Conservation (phyloP, 2,329 filamentous ascomycete species). For the Beauveria caledonica region DNA sequence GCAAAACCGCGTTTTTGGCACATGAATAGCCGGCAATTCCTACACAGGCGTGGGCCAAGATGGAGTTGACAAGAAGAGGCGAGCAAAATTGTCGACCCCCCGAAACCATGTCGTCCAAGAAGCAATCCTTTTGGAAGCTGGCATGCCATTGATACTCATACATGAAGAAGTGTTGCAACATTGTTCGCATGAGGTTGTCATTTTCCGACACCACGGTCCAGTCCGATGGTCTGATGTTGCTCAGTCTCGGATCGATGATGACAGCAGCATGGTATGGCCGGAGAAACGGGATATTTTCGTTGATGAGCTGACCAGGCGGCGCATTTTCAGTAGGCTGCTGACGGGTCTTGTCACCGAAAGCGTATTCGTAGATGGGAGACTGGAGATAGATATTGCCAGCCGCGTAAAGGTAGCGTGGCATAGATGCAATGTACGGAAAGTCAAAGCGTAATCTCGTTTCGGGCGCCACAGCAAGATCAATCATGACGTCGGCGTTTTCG, state of each 20-base stretch:
- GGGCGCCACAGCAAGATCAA: conserved; percentile 26
- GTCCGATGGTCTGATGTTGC: conserved; percentile 20
- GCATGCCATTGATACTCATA: conserved; percentile 29
- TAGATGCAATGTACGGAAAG: conserved; percentile 17
- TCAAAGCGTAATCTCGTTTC: conserved; percentile 1
- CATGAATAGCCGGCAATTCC: conserved; percentile 23
- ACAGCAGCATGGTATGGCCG: conserved; percentile 24
- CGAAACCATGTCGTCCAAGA: conserved; percentile 30
- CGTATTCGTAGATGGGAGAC: conserved; percentile 20
- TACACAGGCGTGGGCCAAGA: conserved; percentile 29
- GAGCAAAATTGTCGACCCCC: conserved; percentile 28
- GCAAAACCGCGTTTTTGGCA: background rate
- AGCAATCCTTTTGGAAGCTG: conserved; percentile 30
- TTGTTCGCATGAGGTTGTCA: conserved; percentile 26
- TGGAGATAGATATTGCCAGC: conserved; percentile 20
- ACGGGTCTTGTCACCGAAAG: conserved; percentile 11
- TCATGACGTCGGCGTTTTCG: conserved; percentile 27
- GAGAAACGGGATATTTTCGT: background rate
- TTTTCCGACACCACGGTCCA: conserved; percentile 31
- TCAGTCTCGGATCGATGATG: conserved; percentile 26
- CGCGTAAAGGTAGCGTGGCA: background rate
- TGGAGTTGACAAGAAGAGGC: conserved; percentile 29
- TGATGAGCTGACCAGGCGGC: background rate
- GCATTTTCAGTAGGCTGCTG: conserved; percentile 8
- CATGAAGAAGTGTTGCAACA: conserved; percentile 21